Base-by-base conservation (phyloP, 345 rosid genomes). In the Cardamine occulta region DNA sequence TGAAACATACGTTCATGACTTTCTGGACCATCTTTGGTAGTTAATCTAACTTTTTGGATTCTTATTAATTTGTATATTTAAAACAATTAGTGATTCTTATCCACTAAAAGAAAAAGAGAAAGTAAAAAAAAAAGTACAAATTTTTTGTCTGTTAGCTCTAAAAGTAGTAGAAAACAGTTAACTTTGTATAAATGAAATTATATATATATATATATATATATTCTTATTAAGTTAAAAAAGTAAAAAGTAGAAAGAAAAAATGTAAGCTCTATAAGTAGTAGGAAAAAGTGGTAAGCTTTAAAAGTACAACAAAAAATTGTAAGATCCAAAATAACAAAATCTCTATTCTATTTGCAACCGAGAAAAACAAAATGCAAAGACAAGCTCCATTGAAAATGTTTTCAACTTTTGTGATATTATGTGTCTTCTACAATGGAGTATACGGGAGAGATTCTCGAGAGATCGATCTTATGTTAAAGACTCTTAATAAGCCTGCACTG, bases 401-500 rank as follows among this genome's bases (percentile, higher is more conserved):
- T 59, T 51, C 58, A 53, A 29, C 31, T 14, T 7, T 63, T 23
- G 21, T 12, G 23, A 57, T 40, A 68, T 35, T 67, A 6, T 62
- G 28, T 52, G 9, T 21, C 53, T 66, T 81, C 39, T 57, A 39
- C 62, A 59, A 7, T 51, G 63, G 45, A 23, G 64, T 21, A 17
- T n/a, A 70, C 15, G 79, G 61, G 7, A 47, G n/a, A 52, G 35
- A 6, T 70, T 40, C 59, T 26, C 8, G 1, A 18, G 83, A 80
- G 19, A 63, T 86, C 35, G 78, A 79, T 44, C 35, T 56, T 66
- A 83, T 66, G 42, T 26, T 88, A 2, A 86, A 75, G 79, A 72
- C 62, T 56, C 81, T 88, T 24, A 83, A 84, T 42, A 88, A 88
- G 60, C 86, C 88, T 58, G 83, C 88, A 1, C 60, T 77, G 21